Base-by-base conservation (phyloP, 2,329 filamentous ascomycete genomes). In the Pezicula rhizophila region DNA sequence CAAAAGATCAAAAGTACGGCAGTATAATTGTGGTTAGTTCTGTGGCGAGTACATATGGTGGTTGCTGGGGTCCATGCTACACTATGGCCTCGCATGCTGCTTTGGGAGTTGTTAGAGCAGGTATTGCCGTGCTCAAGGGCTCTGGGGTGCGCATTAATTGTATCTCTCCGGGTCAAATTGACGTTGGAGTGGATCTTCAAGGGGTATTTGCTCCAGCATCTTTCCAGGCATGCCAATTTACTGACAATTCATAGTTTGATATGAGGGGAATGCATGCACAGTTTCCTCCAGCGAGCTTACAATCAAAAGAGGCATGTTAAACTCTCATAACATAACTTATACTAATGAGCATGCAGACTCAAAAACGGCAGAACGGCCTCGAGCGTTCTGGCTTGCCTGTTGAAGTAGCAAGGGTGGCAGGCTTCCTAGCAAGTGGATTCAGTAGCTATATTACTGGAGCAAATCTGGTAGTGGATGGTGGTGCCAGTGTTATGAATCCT, bases 401-500 rank as follows among this genome's bases (percentile, higher is more conserved):
- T 45, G 80, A 84, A 59, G 77, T 84, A 8, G 80, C 72, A 1
- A 66, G 77, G 33, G 79, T 82, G 3, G 79, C 76, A 0, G 80
- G 80, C 0, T 84, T 84, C 59, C 66, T 84, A 53, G 79, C 80
- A 2, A 79, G 74, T 62, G 78, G 78, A 0, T 84, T 84, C 62
- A 79, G 76, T 52, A 77, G 73, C 48, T 84, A 84, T 63, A 71
- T 84, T 39, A 83, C 77, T 1, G 80, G 80, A 1, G 70, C 77
- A 2, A 83, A 84, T 60, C 63, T 84, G 57, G 73, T 82, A 12
- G 79, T 83, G 12, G 80, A 84, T 66, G 80, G 79, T 4, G 80
- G 80, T 7, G 75, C 77, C 17, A 68, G 65, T 50, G 65, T 66
- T 8, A 70, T 71, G 67, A 68, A 67, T 52, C 69, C 68, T 14